Evolutionary conservation across 2,329 filamentous ascomycete species (phyloP), one percentile per base, ranked within the genome.

Genomic region (Dothiorella sarmentorum): DNA sequence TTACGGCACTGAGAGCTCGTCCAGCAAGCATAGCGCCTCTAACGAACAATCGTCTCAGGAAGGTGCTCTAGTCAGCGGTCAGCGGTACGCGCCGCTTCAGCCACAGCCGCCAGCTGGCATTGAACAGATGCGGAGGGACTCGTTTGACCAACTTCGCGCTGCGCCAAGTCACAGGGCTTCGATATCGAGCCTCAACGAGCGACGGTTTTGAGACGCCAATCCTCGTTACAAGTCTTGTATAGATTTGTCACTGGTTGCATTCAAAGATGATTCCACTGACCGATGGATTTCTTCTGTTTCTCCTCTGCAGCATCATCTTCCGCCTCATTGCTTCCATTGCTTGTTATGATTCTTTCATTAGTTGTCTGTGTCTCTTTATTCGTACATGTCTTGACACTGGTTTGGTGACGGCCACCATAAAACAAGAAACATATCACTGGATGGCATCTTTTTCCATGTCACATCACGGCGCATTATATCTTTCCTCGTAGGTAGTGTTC

Each of bases 1-100:
- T 51, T 78, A 76, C 61, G 69, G 66, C 42, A 68, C 68, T 31
- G 69, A 66, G 10, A 69, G 66, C 53, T 63, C 66, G n/a, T 66
- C 65, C 18, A 24, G 49, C 10, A 74, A 71, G 58, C 64, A 65
- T 18, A 66, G 66, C 31, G 70, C 70, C 3, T 60, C 65, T 2
- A 52, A 61, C 10, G 64, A 63, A 3, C 29, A 66, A 13, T 53
- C 68, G 3, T 66, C 63, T 7, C 63, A 64, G 29, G 68, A 70
- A 13, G 66, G 66, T 6, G 71, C 68, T 1, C 62, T 78, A 6
- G 67, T 77, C 27, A 78, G 69, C 40, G 76, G 76, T 2, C 66
- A 76, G 27, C 66, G 65, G 15, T 79, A 79, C 44, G 69, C 66
- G 10, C 74, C 70, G 22, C 56, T 68, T 10, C 52, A 24, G 20